Conservation (phyloP, 2,329 filamentous ascomycete genomes). For the Microcyclospora pomicola region DNA sequence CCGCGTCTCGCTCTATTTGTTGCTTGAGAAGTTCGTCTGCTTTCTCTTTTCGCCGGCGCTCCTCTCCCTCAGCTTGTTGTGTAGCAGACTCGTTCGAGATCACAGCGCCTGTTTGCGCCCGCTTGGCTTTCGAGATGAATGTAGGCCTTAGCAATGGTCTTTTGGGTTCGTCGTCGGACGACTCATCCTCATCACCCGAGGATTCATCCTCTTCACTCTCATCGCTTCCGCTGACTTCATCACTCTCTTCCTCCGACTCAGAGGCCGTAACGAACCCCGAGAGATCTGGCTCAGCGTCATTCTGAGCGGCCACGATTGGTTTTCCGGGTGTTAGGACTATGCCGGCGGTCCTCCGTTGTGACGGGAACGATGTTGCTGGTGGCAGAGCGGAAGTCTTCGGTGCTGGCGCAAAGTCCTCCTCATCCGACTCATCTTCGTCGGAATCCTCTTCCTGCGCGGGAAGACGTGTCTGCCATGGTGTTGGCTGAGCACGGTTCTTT, state of each 20-base stretch:
- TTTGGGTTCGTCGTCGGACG: slow-evolving; percentile 44
- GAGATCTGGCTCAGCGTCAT: slow-evolving; percentile 23
- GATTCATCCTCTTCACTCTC: slow-evolving; percentile 28
- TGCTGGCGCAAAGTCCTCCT: slow-evolving; percentile 30
- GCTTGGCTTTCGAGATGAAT: slow-evolving; percentile 51
- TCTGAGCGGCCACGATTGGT: slow-evolving; percentile 8
- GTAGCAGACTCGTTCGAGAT: slow-evolving; percentile 21
- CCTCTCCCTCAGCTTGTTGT: slow-evolving; percentile 34
- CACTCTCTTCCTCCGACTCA: slow-evolving; percentile 23
- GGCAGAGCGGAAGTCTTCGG: slow-evolving; percentile 20
- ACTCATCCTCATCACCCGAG: slow-evolving; percentile 45
- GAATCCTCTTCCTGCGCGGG: slow-evolving; percentile 36
- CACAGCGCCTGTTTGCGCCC: slow-evolving; percentile 23
- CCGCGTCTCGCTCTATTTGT: slow-evolving; percentile 70
- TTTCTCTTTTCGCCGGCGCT: slow-evolving; percentile 51
- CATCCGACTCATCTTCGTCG: slow-evolving; percentile 35
- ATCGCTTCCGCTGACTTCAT: slow-evolving; percentile 13
- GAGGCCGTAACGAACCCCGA: slow-evolving; percentile 49
- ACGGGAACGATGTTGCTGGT: slow-evolving; percentile 34
- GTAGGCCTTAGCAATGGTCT: slow-evolving; percentile 49
- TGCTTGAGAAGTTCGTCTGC: slow-evolving; percentile 74
- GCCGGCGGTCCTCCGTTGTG: slow-evolving; percentile 27
- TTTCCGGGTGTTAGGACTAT: slow-evolving; percentile 30
- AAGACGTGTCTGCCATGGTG: slow-evolving; percentile 79
- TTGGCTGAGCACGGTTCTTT: slow-evolving; percentile 68